These are phyloP conservation scores for Lecanicillium sp. DNA, from an alignment of 2,329 filamentous ascomycete genomes.

Conservation along the genomic window DNA sequence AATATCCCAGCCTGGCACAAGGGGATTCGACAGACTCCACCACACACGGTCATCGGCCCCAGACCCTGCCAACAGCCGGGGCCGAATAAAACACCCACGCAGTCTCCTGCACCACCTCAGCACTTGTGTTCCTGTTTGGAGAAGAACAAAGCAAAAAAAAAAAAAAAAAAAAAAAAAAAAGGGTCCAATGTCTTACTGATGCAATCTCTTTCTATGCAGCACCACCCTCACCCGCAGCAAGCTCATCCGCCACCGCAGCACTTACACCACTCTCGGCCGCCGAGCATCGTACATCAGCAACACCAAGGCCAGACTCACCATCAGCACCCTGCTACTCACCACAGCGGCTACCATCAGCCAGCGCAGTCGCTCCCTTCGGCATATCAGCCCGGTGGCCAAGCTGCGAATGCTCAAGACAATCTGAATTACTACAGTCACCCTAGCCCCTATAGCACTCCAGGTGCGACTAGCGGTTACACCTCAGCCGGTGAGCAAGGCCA, in stretches of 20 bases:
- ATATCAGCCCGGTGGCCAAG: constrained; percentile 61
- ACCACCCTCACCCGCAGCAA: constrained; percentile 67
- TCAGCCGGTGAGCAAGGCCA: constrained; percentile 61
- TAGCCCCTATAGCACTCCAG: constrained; percentile 75
- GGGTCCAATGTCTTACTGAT: constrained; percentile 49
- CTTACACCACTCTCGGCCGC: constrained; percentile 63
- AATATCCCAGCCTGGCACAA: constrained; percentile 37
- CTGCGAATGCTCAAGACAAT: constrained; percentile 53
- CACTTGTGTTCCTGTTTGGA: too few species aligned
- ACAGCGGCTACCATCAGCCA: constrained; percentile 55
- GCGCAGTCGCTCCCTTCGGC: constrained; percentile 55
- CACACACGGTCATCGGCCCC: constrained; percentile 28
- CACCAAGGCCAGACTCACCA: constrained; percentile 59
- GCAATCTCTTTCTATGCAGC: constrained; percentile 58
- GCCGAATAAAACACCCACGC: constrained; percentile 43
- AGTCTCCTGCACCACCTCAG: constrained; percentile 28
- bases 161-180: too few species aligned
- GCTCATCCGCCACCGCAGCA: constrained; percentile 59
- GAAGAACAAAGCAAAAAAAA: too few species aligned
- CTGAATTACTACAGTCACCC: constrained; percentile 70
- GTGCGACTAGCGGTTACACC: constrained; percentile 74
- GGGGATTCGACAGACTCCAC: constrained; percentile 28
- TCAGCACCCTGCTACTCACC: constrained; percentile 44
- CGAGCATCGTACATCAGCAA: constrained; percentile 66
- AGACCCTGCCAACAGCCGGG: constrained; percentile 34